Base-by-base conservation (phyloP, 179 eudicot genomes). In the Kewa caespitosa region DNA sequence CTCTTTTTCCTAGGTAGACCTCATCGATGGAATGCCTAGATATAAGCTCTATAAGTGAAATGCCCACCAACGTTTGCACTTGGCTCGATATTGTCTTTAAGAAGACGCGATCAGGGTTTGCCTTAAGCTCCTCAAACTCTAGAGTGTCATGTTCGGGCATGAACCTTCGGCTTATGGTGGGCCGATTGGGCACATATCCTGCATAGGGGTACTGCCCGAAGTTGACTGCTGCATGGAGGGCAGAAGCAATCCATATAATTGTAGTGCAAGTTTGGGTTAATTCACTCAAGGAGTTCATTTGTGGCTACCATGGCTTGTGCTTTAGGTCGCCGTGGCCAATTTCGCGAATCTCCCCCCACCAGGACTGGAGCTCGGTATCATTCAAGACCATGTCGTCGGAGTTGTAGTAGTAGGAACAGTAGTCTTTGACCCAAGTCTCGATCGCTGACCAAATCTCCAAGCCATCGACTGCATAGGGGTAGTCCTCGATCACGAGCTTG, bases 201-300 rank as follows among this genome's bases (percentile, higher is more conserved):
- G 85, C 95, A 46, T 90, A 92, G 64, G 93, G 87, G 81, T 90
- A 93, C 69, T 90, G 94, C 38, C 97, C 97, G n/a, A 90, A 91
- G 46, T 91, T 91, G 50, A 87, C 83, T 10, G 94, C 89, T 5
- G 97, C 94, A 67, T 91, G 97, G 10, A 88, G 90, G 28, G 95
- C 92, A 0, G 98, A 93, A 8, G 91, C 90, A 4, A 87, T 63
- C 98, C 98, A 93, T 81, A 91, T 89, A 65, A 90, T 89, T 48
- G 82, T 92, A n/a, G 90, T 87, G 80, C 91, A 86, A 10, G 84
- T 55, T 55, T 89, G 75, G 10, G 76, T 85, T 8, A 92, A 79
- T 54, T 90, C 90, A 38, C 82, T 54, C 2, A 82, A 14, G 27
- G 93, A 83, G 28, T 87, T 82, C 93, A 93, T 86, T 55, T 77